Evolutionary conservation across 345 rosid genomes (phyloP), one percentile per base, ranked within the genome.

Genomic region (Aquilaria sinensis): DNA sequence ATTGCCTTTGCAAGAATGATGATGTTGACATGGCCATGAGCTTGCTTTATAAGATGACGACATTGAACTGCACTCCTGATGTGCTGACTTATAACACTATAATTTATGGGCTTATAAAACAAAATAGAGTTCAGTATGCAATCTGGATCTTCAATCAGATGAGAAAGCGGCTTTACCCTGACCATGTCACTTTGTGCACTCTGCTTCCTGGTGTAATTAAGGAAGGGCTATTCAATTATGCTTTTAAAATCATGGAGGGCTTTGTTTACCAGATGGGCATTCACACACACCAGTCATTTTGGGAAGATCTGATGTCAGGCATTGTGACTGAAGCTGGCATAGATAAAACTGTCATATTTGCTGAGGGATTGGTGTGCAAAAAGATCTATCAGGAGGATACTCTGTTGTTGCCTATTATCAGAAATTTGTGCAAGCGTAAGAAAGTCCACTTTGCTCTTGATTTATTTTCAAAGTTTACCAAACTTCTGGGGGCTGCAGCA

Each of bases 1-100:
- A 93, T 78, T 93, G 92, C 83, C 90, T 93, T 60, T 90, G 92
- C 90, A 90, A 90, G 81, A 90, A 90, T 31, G 92, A 81, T 23
- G 85, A 82, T 82, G 85, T 87, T 67, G 76, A 74, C 68, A 72
- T 86, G 71, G 92, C 98, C 57, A 46, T 84, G 73, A 72, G 80
- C 57, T 80, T 88, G 90, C 74, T 87, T 57, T 83, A 76, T 54
- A 59, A 68, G 60, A 93, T 93, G 97, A 77, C 65, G 37, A 51
- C 65, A 30, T 73, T 73, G 78, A 82, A 81, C 72, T 87, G 91
- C 62, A 62, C 54, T 14, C 97, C 94, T 11, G 92, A 93, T 83
- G 96, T 82, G 71, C 65, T 80, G 75, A 90, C 90, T 68, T 87
- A 83, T 77, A 93, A 93, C 77, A 86, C 92, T 48, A 58, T 93